These are phyloP conservation scores for Brettanomyces naardenensis DNA, from an alignment of 805 yeast genomes.

Conservation along the genomic window DNA sequence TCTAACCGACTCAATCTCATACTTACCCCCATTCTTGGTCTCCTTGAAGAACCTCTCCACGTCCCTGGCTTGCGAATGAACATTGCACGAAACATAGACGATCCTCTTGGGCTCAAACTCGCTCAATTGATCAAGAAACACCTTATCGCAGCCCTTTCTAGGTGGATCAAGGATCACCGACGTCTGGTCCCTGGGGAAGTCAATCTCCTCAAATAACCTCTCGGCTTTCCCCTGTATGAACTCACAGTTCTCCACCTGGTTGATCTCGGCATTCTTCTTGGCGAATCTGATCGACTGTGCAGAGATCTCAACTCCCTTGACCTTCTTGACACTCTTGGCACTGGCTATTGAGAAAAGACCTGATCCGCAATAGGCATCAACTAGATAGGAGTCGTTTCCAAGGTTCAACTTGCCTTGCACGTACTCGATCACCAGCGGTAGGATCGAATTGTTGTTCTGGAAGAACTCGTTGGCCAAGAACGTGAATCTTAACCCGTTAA, in stretches of 20 bases:
- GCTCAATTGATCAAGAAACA: slow-evolving; percentile 77
- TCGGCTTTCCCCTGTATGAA: slow-evolving; percentile 93
- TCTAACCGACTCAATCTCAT: slow-evolving; percentile 70
- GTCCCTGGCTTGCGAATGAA: slow-evolving; percentile 95
- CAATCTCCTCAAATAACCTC: slow-evolving; percentile 70
- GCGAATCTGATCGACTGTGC: slow-evolving; percentile 91
- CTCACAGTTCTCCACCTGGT: slow-evolving; percentile 65
- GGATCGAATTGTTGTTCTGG: slow-evolving; percentile 88
- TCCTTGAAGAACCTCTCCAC: slow-evolving; percentile 70
- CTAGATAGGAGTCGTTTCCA: slow-evolving; percentile 48
- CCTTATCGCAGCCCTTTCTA: slow-evolving; percentile 91
- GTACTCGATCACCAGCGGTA: slow-evolving; percentile 75
- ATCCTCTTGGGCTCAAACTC: slow-evolving; percentile 77
- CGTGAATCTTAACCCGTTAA: slow-evolving; percentile 69
- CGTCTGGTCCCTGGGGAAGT: slow-evolving; percentile 68
- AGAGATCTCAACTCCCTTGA: slow-evolving; percentile 89
- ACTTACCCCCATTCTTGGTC: slow-evolving; percentile 53
- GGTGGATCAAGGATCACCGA: slow-evolving; percentile 95
- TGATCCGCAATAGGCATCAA: slow-evolving; percentile 95
- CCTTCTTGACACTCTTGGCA: slow-evolving; percentile 70
- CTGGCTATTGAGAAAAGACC: slow-evolving; percentile 89
- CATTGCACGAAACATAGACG: slow-evolving; percentile 95
- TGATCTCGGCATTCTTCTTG: slow-evolving; percentile 64
- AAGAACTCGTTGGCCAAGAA: slow-evolving; percentile 95
- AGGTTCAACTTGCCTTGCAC: slow-evolving; percentile 64